Conservation (phyloP, 768 basidiomycete genomes). For the Lyophyllum semitale region DNA sequence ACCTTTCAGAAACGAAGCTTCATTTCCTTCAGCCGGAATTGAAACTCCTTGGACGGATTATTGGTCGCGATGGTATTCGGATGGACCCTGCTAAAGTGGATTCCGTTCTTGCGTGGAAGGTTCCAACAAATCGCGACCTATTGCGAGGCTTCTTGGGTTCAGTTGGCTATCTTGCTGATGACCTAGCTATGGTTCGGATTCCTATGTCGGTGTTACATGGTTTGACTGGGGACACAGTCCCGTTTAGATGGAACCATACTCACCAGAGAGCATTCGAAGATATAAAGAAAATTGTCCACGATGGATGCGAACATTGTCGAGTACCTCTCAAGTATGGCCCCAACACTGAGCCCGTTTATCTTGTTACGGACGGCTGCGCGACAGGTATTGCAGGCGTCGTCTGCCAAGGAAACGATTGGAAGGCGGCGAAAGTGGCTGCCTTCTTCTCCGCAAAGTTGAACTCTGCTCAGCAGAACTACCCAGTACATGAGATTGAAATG, state of each 20-base stretch:
- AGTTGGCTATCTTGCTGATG: no score
- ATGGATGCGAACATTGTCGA: conserved; percentile 17
- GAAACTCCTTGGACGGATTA: conserved; percentile 34
- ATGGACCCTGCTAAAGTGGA: conserved; percentile 47
- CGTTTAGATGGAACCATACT: conserved; percentile 25
- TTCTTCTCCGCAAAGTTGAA: no score
- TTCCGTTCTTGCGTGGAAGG: conserved; percentile 24
- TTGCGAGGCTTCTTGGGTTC: no score
- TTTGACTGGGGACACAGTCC: conserved; percentile 17
- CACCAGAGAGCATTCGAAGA: conserved; percentile 33
- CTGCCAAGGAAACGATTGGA: conserved; percentile 29
- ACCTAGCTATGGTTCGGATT: conserved; percentile 22
- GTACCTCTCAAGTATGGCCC: conserved; percentile 20
- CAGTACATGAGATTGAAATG: no score
- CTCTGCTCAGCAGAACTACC: conserved; percentile 36
- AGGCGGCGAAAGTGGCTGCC: conserved; percentile 31
- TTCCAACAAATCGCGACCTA: no score
- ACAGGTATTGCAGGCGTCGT: conserved; percentile 30
- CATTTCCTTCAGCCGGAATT: conserved; percentile 21
- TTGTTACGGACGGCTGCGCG: conserved; percentile 32
- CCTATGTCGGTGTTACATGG: conserved; percentile 29
- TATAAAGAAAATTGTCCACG: conserved; percentile 28
- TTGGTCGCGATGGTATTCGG: conserved; percentile 31
- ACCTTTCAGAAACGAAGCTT: conserved; percentile 29
- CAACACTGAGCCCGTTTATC: conserved; percentile 20